Conservation (phyloP, 1,284 basidiomycete genomes). For the Austroboletus olivaceoglutinosus region DNA sequence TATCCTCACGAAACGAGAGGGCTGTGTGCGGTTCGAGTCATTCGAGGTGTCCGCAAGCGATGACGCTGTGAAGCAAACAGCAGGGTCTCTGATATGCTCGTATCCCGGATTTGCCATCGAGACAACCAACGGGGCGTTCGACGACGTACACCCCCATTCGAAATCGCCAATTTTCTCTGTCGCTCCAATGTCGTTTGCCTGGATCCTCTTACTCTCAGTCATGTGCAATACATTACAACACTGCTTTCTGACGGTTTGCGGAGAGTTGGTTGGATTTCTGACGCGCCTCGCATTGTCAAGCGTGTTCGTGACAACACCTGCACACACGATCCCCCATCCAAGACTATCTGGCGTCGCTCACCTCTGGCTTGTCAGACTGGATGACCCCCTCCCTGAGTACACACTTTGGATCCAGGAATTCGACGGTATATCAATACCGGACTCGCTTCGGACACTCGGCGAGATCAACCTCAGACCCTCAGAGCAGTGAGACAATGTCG, state of each 20-base stretch:
- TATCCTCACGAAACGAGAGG: not conserved
- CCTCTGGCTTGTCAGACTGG: no score
- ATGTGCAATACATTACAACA: constrained; percentile 33
- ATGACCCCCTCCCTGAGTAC: constrained; percentile 45
- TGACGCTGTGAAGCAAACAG: constrained; percentile 16
- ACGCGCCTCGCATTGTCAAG: constrained; percentile 26
- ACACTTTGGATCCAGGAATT: constrained; percentile 37
- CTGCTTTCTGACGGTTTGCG: constrained; percentile 31
- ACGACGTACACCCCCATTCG: constrained; percentile 14
- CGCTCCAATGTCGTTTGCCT: constrained; percentile 9
- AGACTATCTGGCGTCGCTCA: not conserved
- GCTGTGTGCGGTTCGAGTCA: not conserved
- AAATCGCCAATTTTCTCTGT: constrained; percentile 16
- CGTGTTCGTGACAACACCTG: constrained; percentile 17
- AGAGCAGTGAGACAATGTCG: constrained; percentile 27
- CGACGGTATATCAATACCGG: constrained; percentile 21
- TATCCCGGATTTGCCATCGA: constrained; percentile 21
- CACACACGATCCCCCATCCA: not conserved
- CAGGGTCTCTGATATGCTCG: constrained; percentile 11
- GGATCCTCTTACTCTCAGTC: not conserved
- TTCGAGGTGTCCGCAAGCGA: not conserved
- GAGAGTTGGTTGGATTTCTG: constrained; percentile 15
- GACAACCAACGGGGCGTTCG: constrained; percentile 11
- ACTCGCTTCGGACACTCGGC: constrained; percentile 11
- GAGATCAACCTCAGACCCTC: constrained; percentile 40